Evolutionary conservation across 1,139 yeast species (phyloP), one percentile per base, ranked within the genome.

Genomic region (Arxiozyma slooffiae): DNA sequence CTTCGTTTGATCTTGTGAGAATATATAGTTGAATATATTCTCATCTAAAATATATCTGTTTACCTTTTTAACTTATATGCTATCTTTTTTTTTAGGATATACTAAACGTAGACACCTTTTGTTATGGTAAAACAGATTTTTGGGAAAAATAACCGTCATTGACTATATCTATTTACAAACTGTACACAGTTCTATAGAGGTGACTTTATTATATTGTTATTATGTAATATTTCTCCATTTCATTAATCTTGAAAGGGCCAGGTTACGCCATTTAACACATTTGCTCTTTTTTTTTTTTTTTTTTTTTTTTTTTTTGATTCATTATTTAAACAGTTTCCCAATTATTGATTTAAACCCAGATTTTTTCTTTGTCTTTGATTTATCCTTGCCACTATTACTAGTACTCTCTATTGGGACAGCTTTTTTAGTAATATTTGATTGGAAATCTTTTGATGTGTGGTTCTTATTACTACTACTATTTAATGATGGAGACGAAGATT

Each of bases 1-100:
- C 17, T 54, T 53, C 41, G 51, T 38, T 47, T 61, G 64, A 7
- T 63, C 64, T 48, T 63, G 66, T 38, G 58, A 41, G 40, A n/a
- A n/a, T 59, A 60, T 24, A 56, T 50, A 30, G 52, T 53, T 23
- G 62, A 51, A 49, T 60, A 57, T 44, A 61, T 38, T 48, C 60
- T 60, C 67, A 62, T 62, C 34, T 23, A 24, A 38, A 17, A 4
- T 8, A 37, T 16, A 7, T 34, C 2, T 11, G 5, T 38, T 47
- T 46, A 5, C 5, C n/a, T 14, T 21, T 14, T 17, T n/a, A 9
- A n/a, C n/a, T 7, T 21, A 14, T 20, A 16, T 22, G 16, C 11
- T 11, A 22, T 22, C 4, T 39, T 24, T 18, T 21, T 39, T 24
- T 17, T 4, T 14, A n/a, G 17, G 16, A 22, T 17, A 26, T 22